These are phyloP conservation scores for Kwoniella europaea DNA, from an alignment of 768 basidiomycete genomes.

Conservation along the genomic window DNA sequence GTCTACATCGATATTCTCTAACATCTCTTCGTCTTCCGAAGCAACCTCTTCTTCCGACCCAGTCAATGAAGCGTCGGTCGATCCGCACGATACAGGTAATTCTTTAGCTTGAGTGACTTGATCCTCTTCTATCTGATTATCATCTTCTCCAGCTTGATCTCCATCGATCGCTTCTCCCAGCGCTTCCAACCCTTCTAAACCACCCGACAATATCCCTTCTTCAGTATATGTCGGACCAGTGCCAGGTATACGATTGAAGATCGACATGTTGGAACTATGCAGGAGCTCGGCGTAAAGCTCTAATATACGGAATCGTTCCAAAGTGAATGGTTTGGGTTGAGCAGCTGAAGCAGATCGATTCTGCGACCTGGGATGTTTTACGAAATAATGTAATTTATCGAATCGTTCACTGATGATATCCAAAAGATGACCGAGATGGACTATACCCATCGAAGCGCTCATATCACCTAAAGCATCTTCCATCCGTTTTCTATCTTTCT, in stretches of 20 bases:
- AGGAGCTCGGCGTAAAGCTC: conserved; percentile 95
- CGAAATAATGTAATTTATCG: conserved; percentile 70
- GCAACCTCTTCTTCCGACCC: conserved; percentile 46
- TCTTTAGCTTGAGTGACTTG: conserved; percentile 65
- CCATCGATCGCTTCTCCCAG: conserved; percentile 78
- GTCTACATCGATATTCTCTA: conserved; percentile 36
- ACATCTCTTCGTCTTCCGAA: conserved; percentile 40
- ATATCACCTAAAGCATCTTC: conserved; percentile 50
- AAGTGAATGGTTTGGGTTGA: conserved; percentile 76
- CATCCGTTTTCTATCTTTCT: conserved; percentile 46
- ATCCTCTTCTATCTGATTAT: conserved; percentile 75
- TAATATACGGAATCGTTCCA: conserved; percentile 93
- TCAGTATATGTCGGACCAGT: conserved; percentile 75
- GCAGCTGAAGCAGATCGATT: conserved; percentile 59
- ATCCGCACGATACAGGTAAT: conserved; percentile 56
- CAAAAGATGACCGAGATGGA: conserved; percentile 83
- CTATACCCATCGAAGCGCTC: conserved; percentile 62
- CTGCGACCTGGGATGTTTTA: conserved; percentile 72
- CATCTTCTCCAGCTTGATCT: conserved; percentile 71
- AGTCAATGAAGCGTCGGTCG: conserved; percentile 50
- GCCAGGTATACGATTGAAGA: conserved; percentile 79
- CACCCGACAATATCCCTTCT: conserved; percentile 85
- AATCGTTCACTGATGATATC: conserved; percentile 73
- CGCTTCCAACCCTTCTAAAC: conserved; percentile 79
- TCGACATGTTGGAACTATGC: conserved; percentile 97